phyloP scores from a whole-genome alignment of 2,329 filamentous ascomycete species.

The Pyricularia sp. region DNA sequence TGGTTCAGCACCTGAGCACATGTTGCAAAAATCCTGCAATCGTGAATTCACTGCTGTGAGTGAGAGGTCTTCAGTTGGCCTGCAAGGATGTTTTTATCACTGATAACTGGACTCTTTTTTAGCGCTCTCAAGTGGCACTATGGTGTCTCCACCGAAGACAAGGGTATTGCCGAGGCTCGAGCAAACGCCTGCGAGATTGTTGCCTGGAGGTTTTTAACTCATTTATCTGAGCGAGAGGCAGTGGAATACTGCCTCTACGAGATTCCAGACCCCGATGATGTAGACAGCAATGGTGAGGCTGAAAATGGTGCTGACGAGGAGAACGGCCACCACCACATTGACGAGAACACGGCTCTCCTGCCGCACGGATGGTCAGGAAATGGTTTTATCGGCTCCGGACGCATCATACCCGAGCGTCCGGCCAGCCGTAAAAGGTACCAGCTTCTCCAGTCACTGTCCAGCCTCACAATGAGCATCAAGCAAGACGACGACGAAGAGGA shows the following conservation, averaged over 20 bases:
- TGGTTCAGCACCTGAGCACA: conserved; percentile 56
- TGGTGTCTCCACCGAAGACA: conserved; percentile 50
- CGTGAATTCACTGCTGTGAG: conserved; percentile 65
- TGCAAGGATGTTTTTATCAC: background rate
- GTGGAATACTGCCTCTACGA: conserved; percentile 69
- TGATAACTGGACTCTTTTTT: background rate
- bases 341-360: conserved; percentile 39
- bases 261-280: conserved; percentile 36
- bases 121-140: conserved; percentile 72
- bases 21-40: conserved; percentile 61
- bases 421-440: conserved; percentile 38
- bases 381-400: conserved; percentile 12
- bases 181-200: conserved; percentile 72
- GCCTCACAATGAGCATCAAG: conserved; percentile 40
- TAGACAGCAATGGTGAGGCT: conserved; percentile 12
- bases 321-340: conserved; percentile 17
- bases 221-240: conserved; percentile 61
- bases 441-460: conserved; percentile 44
- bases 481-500: conserved; percentile 34
- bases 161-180: conserved; percentile 57
- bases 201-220: conserved; percentile 67
- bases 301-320: conserved; percentile 26
- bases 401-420: conserved; percentile 17
- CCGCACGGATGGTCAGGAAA: conserved; percentile 15
- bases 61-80: conserved; percentile 12